Conservation (phyloP, 1,284 basidiomycete species). For the Ustilago tritici region DNA sequence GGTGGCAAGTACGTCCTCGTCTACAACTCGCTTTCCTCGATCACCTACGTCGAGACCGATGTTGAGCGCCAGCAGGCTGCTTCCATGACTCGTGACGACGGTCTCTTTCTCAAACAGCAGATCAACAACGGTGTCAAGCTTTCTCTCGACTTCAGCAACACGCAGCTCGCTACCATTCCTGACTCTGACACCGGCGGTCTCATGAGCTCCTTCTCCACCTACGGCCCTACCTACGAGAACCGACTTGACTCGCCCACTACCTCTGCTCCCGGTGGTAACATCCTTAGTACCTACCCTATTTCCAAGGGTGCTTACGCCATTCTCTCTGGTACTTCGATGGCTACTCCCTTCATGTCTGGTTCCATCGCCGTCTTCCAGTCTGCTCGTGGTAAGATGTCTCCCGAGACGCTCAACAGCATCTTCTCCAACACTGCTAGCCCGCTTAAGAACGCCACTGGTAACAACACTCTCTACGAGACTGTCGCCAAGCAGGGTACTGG, state of each 20-base stretch:
- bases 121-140: slow-evolving; percentile 71
- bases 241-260: slow-evolving; percentile 74
- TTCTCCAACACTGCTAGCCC: slow-evolving; percentile 76
- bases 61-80: slow-evolving; percentile 49
- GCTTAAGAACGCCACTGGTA: slow-evolving; percentile 72
- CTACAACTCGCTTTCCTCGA: slow-evolving; percentile 63
- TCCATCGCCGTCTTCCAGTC: slow-evolving; percentile 77
- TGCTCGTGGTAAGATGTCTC: slow-evolving; percentile 71
- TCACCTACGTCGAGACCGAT: slow-evolving; percentile 52
- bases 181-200: slow-evolving; percentile 74
- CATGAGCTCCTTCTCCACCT: slow-evolving; percentile 75
- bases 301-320: slow-evolving; percentile 71
- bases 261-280: slow-evolving; percentile 75
- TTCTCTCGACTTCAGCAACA: slow-evolving; percentile 74
- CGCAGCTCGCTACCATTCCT: slow-evolving; percentile 60
- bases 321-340: slow-evolving; percentile 71
- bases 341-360: slow-evolving; percentile 74
- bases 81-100: slow-evolving; percentile 50
- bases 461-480: slow-evolving; percentile 75
- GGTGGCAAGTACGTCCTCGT: slow-evolving; percentile 68
- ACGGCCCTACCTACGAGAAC: slow-evolving; percentile 76
- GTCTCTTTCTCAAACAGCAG: slow-evolving; percentile 70
- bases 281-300: slow-evolving; percentile 62
- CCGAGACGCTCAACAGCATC: slow-evolving; percentile 71
- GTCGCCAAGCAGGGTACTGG: slow-evolving; percentile 78